Base-by-base conservation (phyloP, 1,139 yeast species). In the Scheffersomyces lignicola region DNA sequence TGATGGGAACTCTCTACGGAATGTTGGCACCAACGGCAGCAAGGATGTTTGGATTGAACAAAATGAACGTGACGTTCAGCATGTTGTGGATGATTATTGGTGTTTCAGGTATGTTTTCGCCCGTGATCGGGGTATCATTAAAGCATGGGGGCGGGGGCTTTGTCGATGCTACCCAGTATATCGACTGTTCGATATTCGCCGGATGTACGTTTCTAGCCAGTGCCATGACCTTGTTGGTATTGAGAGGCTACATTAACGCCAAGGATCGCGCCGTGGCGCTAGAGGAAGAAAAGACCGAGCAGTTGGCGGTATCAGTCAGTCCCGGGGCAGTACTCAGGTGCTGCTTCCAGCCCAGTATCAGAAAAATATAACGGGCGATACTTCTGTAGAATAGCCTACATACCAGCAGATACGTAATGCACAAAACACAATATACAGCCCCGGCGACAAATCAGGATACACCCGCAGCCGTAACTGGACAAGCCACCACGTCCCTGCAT, bases 101-200 rank as follows among this genome's bases (percentile, higher is more conserved):
- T 10, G 38, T 55, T 3, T 56, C 73, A 14, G 78, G 78, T 1
- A 50, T 75, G 28, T 69, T 62, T 1, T 68, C 80, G 1, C 82
- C 83, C 3, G 67, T 76, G 11, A 69, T 78, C 40, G 83, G 83
- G 2, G 62, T 74, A 20, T 54, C 68, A 8, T 56, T 77, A 34
- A 73, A 72, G 34, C 54, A 60, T 7, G 59, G 62, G 1, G 37
- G 35, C 4, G 65, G 62, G 0, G 54, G 51, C 0, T 67, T 71
- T 3, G 51, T 56, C 2, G 60, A 60, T 38, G 76, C 81, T 3
- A 50, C 58, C 1, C 76, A 69, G 45, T 78, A 77, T 49, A 50
- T 56, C 20, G 47, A 73, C 43, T 75, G 80, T 26, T 60, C 78
- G 0, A 65, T 78, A 3, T 78, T 76, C 51, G 73, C 78, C 15